These are phyloP conservation scores for Candida sojae DNA, from an alignment of 1,139 yeast species.

Conservation along the genomic window DNA sequence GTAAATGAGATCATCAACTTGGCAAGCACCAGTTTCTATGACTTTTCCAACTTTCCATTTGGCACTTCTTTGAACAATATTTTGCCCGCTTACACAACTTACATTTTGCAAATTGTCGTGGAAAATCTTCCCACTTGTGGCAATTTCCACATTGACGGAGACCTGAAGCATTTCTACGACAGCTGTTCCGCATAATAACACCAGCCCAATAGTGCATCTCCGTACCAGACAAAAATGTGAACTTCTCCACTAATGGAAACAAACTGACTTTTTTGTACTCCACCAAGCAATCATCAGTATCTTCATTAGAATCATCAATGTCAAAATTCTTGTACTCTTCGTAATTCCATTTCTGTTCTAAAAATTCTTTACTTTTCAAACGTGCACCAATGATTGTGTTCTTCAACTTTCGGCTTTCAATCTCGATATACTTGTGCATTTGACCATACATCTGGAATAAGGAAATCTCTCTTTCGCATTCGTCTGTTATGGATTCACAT, in stretches of 20 bases:
- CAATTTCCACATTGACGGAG: conserved; percentile 96
- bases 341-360: conserved; percentile 49
- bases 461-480: conserved; percentile 46
- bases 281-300: conserved; percentile 49
- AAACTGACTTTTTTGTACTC: conserved; percentile 65
- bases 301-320: conserved; percentile 49
- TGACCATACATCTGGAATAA: conserved; percentile 35
- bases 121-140: conserved; percentile 93
- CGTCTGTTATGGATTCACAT: conserved; percentile 37
- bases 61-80: conserved; percentile 92
- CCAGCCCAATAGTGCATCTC: conserved; percentile 97
- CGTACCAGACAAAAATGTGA: conserved; percentile 70
- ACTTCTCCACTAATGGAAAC: conserved; percentile 89
- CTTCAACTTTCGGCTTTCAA: conserved; percentile 36
- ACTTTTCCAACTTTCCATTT: conserved; percentile 86
- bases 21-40: conserved; percentile 94
- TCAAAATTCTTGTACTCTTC: conserved; percentile 59
- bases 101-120: conserved; percentile 93
- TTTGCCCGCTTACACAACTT: conserved; percentile 92
- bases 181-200: conserved; percentile 92
- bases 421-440: conserved; percentile 32
- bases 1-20: conserved; percentile 17
- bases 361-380: conserved; percentile 31
- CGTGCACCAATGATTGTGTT: conserved; percentile 35
- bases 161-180: conserved; percentile 93